These are phyloP conservation scores for Clarireedia monteithiana DNA, from an alignment of 2,329 filamentous ascomycete genomes.

Conservation along the genomic window DNA sequence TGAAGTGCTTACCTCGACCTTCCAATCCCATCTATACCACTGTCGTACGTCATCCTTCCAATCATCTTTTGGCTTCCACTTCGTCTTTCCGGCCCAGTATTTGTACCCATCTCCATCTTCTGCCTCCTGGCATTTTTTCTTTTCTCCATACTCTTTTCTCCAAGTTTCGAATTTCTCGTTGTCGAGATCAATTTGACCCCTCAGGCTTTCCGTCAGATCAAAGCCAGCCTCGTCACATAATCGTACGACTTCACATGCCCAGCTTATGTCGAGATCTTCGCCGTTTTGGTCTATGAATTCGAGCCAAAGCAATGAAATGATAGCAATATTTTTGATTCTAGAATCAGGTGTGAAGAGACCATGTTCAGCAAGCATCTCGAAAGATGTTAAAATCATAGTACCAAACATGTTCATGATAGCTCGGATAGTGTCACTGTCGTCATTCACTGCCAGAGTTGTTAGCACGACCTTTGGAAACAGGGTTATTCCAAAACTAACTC, in stretches of 20 bases:
- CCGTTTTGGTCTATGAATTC: conserved; percentile 40
- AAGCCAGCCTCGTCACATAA: conserved; percentile 14
- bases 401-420: conserved; percentile 43
- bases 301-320: conserved; percentile 38
- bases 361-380: conserved; percentile 40
- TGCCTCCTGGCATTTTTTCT: conserved; percentile 5
- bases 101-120: neutral
- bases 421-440: conserved; percentile 12
- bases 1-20: conserved; percentile 11
- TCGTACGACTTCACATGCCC: conserved; percentile 41
- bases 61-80: neutral
- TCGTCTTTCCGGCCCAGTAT: neutral
- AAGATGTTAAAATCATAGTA: conserved; percentile 47
- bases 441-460: conserved; percentile 10
- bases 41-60: conserved; percentile 1
- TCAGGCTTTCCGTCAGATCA: conserved; percentile 11
- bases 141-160: neutral
- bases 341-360: conserved; percentile 31
- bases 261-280: conserved; percentile 42
- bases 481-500: conserved; percentile 1
- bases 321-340: conserved; percentile 40
- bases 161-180: conserved; percentile 6
- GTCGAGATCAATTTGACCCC: conserved; percentile 12
- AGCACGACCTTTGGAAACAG: neutral
- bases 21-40: conserved; percentile 17